phyloP scores from a whole-genome alignment of 768 basidiomycete species.

The Amanita muscaria region DNA sequence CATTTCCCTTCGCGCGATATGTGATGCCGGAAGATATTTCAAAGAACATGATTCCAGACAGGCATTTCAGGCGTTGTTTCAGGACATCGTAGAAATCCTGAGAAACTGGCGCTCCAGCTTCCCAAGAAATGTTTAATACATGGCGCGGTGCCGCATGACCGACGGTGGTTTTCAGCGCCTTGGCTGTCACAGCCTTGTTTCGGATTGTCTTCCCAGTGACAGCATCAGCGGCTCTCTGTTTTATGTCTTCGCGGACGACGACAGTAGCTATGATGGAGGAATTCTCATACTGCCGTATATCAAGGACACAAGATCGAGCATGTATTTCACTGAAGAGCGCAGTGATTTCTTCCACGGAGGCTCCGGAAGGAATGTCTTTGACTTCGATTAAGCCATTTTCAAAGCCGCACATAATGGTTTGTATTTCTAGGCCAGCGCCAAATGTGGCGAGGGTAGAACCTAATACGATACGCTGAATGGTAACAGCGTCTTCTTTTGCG shows the following conservation, averaged over 20 bases:
- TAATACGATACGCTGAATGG: not conserved
- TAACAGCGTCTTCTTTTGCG: not conserved
- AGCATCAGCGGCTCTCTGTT: not conserved
- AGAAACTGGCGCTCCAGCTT: not conserved
- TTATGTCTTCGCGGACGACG: not conserved
- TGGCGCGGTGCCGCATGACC: not conserved
- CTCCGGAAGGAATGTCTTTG: constrained; percentile 12
- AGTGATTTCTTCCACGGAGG: constrained; percentile 8
- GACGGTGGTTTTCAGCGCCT: no score
- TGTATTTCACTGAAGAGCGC: constrained; percentile 5
- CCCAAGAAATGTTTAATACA: not conserved
- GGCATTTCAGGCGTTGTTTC: no score
- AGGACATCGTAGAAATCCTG: not conserved
- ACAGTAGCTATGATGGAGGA: not conserved
- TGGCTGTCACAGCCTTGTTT: not conserved
- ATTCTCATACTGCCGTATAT: constrained; percentile 11
- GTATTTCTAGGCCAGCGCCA: constrained; percentile 14
- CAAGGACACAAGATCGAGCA: constrained; percentile 13
- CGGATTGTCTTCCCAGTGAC: not conserved
- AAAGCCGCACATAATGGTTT: constrained; percentile 12
- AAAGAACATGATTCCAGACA: no score
- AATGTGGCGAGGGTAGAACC: constrained; percentile 13
- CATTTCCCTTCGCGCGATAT: no score
- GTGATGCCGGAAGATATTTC: no score
- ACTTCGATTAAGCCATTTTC: constrained; percentile 11